Evolutionary conservation across 305 asterid species (phyloP).

Genomic region (Lippia alba): DNA sequence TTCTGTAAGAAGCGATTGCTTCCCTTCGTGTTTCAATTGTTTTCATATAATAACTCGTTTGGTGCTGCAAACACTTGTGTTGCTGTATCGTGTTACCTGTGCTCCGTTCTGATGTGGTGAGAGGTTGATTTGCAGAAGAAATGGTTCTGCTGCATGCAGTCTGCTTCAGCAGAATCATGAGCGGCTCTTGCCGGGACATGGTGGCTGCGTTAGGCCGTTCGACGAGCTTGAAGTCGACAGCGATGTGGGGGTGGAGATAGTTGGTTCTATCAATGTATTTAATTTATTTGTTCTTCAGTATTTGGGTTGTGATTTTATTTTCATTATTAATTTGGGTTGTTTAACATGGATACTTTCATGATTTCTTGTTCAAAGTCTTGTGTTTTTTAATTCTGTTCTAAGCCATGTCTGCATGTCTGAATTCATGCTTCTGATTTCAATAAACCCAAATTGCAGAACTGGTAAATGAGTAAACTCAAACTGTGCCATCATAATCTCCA

Average conservation of each 20-base stretch:
- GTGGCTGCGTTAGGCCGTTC: neutral
- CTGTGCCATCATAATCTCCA: too few relatives aligned
- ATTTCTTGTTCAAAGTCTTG: too few relatives aligned
- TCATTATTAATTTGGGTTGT: neutral
- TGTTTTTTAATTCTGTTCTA: neutral
- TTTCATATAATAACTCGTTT: neutral
- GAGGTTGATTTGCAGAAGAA: slow-evolving; percentile 53
- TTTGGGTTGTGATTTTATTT: slow-evolving; percentile 1
- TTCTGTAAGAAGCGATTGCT: slow-evolving; percentile 46
- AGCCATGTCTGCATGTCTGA: neutral
- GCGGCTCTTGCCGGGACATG: neutral
- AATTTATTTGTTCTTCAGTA: slow-evolving; percentile 21
- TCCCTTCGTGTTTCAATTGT: neutral
- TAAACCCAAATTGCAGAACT: too few relatives aligned
- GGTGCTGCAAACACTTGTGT: too few relatives aligned
- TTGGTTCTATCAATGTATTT: slow-evolving; percentile 20
- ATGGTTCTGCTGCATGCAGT: slow-evolving; percentile 67
- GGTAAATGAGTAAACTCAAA: too few relatives aligned
- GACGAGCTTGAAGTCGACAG: slow-evolving; percentile 13
- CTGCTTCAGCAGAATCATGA: slow-evolving; percentile 49
- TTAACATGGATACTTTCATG: neutral
- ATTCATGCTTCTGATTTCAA: neutral
- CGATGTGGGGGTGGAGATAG: too few relatives aligned
- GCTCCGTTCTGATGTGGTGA: neutral
- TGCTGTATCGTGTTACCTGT: neutral